phyloP scores from a whole-genome alignment of 805 yeast genomes.

The Torulaspora gathmanii region DNA sequence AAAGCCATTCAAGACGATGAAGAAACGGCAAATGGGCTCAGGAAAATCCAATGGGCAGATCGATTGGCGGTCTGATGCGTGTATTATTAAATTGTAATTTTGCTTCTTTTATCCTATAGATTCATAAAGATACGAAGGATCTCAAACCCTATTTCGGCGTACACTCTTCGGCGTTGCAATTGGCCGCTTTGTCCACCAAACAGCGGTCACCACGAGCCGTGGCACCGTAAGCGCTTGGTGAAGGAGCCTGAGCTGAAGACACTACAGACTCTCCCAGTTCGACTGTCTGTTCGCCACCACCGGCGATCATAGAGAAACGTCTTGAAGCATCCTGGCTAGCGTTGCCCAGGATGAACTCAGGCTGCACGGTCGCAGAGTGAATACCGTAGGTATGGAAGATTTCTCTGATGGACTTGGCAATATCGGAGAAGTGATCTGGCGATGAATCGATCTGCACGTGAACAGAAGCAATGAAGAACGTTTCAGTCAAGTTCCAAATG shows the following conservation, averaged over 20 bases:
- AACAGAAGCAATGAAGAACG: conserved; percentile 77
- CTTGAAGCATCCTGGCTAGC: conserved; percentile 34
- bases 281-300: conserved; percentile 26
- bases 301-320: conserved; percentile 35
- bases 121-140: background rate
- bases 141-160: conserved; percentile 19
- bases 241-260: conserved; percentile 16
- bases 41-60: conserved; percentile 3
- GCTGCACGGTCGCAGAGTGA: conserved; percentile 93
- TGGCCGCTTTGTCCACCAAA: conserved; percentile 48
- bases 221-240: conserved; percentile 35
- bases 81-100: conserved; percentile 1
- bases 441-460: conserved; percentile 70
- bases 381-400: conserved; percentile 80
- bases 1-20: background rate
- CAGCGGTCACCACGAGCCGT: conserved; percentile 38
- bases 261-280: conserved; percentile 5
- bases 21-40: background rate
- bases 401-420: conserved; percentile 70
- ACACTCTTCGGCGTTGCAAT: conserved; percentile 47
- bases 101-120: conserved; percentile 2
- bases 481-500: conserved; percentile 92
- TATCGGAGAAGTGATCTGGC: conserved; percentile 62
- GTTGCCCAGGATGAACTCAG: conserved; percentile 61
- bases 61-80: background rate